Evolutionary conservation across 352 stramenopile species (phyloP), one percentile per base, ranked within the genome.

Genomic region (Phytopythium oedochilum): DNA sequence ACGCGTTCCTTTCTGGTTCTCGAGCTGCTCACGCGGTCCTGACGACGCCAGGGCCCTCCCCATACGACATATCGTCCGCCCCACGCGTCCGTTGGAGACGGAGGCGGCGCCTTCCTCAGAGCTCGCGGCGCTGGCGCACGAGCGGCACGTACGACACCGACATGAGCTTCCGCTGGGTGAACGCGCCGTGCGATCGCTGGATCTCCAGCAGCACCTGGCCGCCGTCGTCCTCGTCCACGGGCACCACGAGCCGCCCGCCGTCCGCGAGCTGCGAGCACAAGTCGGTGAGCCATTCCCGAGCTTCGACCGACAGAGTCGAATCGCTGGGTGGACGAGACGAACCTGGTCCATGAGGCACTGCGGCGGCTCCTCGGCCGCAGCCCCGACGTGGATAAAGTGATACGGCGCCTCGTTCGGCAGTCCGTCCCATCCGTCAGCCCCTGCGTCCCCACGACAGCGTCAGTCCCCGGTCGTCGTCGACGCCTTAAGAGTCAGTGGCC

Each of bases 381-480:
- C 96, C 1, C 96, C 96, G 0, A 99, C 96, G 72, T 99, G 96
- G 61, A 99, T 99, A 39, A 96, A 97, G 72, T 99, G 79, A 60
- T 97, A 99, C 10, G 96, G 96, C 29, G 73, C 89, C 54, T 90
- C 70, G 26, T 91, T 87, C 4, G 78, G 73, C 57, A 96, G 71
- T 12, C 96, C 96, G 32, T 90, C 71, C 95, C 96, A 99, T 7
- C 96, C 96, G 70, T 98, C 92, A 8, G 77, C 71, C n/a, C 60
- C 74, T 86, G 36, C 22, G 25, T 22, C 15, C 25, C 31, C 15
- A 26, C 23, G 17, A n/a, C 23, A 50, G 20, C 17, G 28, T 53
- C 18, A 53, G 42, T 17, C 22, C 42, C 42, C 11, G 22, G 20
- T 15, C 18, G 6, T 17, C 12, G 10, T 14, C 7, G 10, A 17